Percentiles rank a stretch among this genome's conserved stretches.
These are phyloP conservation scores for Pseudotulostoma volvatum DNA, from an alignment of 495 filamentous ascomycete genomes.

Conservation along the genomic window DNA sequence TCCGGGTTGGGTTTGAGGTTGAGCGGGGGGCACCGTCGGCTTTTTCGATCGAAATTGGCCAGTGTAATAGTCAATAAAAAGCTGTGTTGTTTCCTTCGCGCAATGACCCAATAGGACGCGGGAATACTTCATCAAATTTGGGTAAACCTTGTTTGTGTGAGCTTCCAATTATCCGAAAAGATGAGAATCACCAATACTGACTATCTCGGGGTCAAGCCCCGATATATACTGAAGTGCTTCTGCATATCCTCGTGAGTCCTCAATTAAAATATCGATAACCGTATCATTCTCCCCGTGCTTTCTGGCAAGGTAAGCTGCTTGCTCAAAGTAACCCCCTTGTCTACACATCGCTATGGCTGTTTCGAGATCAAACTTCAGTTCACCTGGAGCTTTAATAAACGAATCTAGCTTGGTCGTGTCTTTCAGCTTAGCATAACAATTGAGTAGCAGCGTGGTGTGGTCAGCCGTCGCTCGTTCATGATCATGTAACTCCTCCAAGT, in stretches of 20 bases:
- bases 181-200: slow-evolving; percentile 21
- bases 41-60: slow-evolving; percentile 63
- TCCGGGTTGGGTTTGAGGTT: slow-evolving; percentile 38
- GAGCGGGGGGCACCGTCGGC: slow-evolving; percentile 35
- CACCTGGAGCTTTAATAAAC: slow-evolving; percentile 90
- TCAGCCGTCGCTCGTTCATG: slow-evolving; percentile 89
- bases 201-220: slow-evolving; percentile 65
- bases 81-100: slow-evolving; percentile 55
- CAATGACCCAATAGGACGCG: slow-evolving; percentile 77
- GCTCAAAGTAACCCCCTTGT: slow-evolving; percentile 93
- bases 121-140: slow-evolving; percentile 88
- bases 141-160: slow-evolving; percentile 47
- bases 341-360: slow-evolving; percentile 96
- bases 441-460: slow-evolving; percentile 84
- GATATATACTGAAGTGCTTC: slow-evolving; percentile 86
- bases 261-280: slow-evolving; percentile 87
- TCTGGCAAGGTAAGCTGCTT: slow-evolving; percentile 87
- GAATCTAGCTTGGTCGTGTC: slow-evolving; percentile 88
- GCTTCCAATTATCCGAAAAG: slow-evolving; percentile 1
- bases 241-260: slow-evolving; percentile 76
- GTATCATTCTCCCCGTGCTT: slow-evolving; percentile 89
- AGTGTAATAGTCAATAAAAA: slow-evolving; percentile 90
- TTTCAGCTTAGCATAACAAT: slow-evolving; percentile 95
- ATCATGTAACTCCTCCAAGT: slow-evolving; percentile 90
- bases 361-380: slow-evolving; percentile 91